Evolutionary conservation across 129 eudicot genomes (phyloP).

Genomic region (Arctium minus): DNA sequence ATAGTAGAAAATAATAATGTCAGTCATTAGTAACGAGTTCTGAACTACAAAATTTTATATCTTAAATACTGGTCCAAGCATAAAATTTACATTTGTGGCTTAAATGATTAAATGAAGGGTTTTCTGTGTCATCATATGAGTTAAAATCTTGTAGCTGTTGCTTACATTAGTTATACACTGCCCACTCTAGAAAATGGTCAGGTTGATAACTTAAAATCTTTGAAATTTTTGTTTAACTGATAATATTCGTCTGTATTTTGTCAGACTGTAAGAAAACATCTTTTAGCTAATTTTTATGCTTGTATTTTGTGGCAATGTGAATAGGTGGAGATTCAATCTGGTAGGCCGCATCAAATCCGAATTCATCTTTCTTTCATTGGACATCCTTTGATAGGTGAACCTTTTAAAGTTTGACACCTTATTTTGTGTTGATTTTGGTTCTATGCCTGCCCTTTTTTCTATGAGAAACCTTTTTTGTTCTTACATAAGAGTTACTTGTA

Average conservation of each 20-base stretch:
- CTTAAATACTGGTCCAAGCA: neutral
- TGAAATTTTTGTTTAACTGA: neutral
- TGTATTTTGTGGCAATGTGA: slow-evolving; percentile 23
- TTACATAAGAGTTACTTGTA: neutral
- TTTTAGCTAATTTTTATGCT: neutral
- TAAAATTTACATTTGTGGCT: neutral
- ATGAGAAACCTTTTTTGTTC: neutral
- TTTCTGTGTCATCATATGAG: neutral
- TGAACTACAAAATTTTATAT: neutral
- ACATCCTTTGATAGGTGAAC: slow-evolving; percentile 78
- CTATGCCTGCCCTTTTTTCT: neutral
- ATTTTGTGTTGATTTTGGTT: neutral
- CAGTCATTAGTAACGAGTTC: neutral
- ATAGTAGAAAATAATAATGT: neutral
- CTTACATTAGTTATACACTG: neutral
- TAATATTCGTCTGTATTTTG: neutral
- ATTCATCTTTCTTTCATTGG: slow-evolving; percentile 94
- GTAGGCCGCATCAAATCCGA: slow-evolving; percentile 97
- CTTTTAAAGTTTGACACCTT: neutral
- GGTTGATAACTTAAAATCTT: too few relatives aligned
- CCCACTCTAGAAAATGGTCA: too few relatives aligned
- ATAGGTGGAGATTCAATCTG: slow-evolving; percentile 95
- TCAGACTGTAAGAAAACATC: neutral
- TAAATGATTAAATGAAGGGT: neutral
- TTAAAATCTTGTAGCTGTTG: neutral